Conservation (phyloP, 2,329 filamentous ascomycete genomes). For the Xylariaceae sp. region DNA sequence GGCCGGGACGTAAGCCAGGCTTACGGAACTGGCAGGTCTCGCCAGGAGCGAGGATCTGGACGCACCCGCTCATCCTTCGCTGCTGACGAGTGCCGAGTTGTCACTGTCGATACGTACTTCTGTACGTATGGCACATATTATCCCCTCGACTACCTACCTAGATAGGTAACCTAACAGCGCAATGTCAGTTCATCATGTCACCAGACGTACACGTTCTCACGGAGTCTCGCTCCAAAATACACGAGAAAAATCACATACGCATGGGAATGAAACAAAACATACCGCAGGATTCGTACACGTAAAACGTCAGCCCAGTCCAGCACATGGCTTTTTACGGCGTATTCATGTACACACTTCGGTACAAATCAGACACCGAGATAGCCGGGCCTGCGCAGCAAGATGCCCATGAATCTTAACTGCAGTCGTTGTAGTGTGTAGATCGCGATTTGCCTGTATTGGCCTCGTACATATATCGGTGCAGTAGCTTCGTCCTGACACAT, state of each 20-base stretch:
- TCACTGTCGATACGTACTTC: not conserved
- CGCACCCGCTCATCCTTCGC: not conserved
- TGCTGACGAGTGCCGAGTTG: not conserved
- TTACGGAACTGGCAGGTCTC: not conserved
- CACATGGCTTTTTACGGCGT: not conserved
- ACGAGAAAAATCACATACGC: too few species aligned
- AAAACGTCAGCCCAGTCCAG: not conserved
- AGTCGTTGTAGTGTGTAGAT: not conserved
- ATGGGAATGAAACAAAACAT: too few species aligned
- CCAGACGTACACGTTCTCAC: not conserved
- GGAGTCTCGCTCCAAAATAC: too few species aligned
- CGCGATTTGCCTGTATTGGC: not conserved
- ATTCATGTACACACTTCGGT: not conserved
- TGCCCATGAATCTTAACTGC: not conserved
- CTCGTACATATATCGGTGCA: not conserved
- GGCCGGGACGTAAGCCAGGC: not conserved
- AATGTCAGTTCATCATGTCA: not conserved
- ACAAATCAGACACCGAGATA: not conserved
- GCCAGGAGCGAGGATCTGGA: too few species aligned
- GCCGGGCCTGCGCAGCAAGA: not conserved
- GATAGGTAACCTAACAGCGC: too few species aligned
- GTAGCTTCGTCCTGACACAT: not conserved
- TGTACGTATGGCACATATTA: too few species aligned
- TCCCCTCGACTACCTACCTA: too few species aligned
- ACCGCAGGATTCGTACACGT: not conserved